Evolutionary conservation across 2,329 filamentous ascomycete genomes (phyloP).

Genomic region (Rachicladosporium sp.): DNA sequence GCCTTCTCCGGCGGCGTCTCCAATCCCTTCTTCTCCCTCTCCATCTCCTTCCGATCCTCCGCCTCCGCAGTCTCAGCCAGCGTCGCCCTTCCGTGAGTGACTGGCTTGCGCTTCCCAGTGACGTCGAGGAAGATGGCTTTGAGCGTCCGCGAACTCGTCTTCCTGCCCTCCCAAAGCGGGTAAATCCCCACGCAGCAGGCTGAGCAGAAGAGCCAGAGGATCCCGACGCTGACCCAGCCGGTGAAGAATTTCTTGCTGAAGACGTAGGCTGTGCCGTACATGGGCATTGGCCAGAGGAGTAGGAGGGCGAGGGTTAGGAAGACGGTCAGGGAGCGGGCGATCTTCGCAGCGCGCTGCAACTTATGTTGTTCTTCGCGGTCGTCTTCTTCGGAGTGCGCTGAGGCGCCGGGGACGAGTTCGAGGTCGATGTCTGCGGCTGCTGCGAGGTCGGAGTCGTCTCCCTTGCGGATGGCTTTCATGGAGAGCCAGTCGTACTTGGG

Average conservation of each 20-base stretch:
- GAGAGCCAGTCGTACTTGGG: slow-evolving; percentile 75
- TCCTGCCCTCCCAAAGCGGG: slow-evolving; percentile 66
- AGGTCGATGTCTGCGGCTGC: slow-evolving; percentile 51
- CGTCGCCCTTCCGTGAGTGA: slow-evolving; percentile 20
- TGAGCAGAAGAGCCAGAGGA: slow-evolving; percentile 45
- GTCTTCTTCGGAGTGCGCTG: slow-evolving; percentile 24
- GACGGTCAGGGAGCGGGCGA: slow-evolving; percentile 46
- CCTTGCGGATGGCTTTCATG: slow-evolving; percentile 64
- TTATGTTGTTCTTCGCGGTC: slow-evolving; percentile 25
- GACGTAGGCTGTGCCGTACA: slow-evolving; percentile 73
- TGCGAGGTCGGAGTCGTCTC: slow-evolving; percentile 61
- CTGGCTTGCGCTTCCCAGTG: slow-evolving; percentile 25
- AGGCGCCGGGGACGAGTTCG: slow-evolving; percentile 47
- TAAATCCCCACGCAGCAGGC: slow-evolving; percentile 64
- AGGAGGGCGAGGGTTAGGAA: slow-evolving; percentile 58
- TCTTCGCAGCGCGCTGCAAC: slow-evolving; percentile 32
- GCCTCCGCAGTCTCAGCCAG: slow-evolving; percentile 14
- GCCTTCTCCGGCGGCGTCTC: too few relatives aligned
- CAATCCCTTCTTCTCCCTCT: too few relatives aligned
- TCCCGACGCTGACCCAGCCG: slow-evolving; percentile 34
- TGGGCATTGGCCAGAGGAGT: slow-evolving; percentile 81
- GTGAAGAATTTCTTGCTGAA: slow-evolving; percentile 68
- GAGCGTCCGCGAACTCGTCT: slow-evolving; percentile 50
- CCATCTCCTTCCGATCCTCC: neutral
- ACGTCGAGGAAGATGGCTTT: slow-evolving; percentile 52